phyloP scores from a whole-genome alignment of 805 yeast species.

The Hemisphaericaspora nanyangensis region DNA sequence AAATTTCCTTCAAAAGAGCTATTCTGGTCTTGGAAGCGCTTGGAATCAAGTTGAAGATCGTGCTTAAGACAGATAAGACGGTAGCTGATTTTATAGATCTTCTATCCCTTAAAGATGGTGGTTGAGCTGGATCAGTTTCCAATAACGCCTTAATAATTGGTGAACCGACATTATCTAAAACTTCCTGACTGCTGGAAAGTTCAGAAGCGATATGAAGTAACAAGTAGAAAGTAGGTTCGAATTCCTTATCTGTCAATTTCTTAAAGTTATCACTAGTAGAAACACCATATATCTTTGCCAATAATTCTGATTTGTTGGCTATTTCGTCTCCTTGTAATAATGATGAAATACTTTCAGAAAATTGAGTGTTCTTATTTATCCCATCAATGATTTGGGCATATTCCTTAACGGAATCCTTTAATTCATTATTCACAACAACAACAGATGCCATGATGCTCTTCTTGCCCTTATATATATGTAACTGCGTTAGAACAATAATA shows the following conservation, averaged over 20 bases:
- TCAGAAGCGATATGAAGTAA: constrained; percentile 31
- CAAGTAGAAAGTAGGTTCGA: constrained; percentile 44
- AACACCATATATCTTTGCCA: constrained; percentile 22
- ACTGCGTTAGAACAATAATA: background rate
- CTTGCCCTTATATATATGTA: background rate
- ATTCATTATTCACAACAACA: constrained; percentile 40
- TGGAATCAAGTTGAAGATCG: constrained; percentile 40
- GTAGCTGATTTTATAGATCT: constrained; percentile 39
- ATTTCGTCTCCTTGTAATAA: constrained; percentile 20
- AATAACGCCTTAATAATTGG: constrained; percentile 24
- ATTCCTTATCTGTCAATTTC: constrained; percentile 39
- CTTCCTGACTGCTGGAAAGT: constrained; percentile 22
- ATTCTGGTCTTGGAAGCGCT: constrained; percentile 28
- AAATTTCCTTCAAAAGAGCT: constrained; percentile 27
- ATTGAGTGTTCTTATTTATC: constrained; percentile 22
- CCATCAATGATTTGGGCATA: constrained; percentile 37
- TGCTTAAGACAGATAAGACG: constrained; percentile 37
- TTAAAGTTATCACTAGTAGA: constrained; percentile 26
- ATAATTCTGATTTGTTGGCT: constrained; percentile 25
- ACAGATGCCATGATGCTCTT: constrained; percentile 35
- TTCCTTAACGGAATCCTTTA: constrained; percentile 38
- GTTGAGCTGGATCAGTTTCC: constrained; percentile 30
- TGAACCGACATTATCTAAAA: constrained; percentile 22
- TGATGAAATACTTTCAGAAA: constrained; percentile 16
- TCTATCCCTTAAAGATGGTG: constrained; percentile 42